A percentile compares a stretch with the other conserved stretches of the same genome.
Evolutionary conservation across 225 moss, liverwort and hornwort genomes (phyloP).

Genomic region (Ulota crispa): DNA sequence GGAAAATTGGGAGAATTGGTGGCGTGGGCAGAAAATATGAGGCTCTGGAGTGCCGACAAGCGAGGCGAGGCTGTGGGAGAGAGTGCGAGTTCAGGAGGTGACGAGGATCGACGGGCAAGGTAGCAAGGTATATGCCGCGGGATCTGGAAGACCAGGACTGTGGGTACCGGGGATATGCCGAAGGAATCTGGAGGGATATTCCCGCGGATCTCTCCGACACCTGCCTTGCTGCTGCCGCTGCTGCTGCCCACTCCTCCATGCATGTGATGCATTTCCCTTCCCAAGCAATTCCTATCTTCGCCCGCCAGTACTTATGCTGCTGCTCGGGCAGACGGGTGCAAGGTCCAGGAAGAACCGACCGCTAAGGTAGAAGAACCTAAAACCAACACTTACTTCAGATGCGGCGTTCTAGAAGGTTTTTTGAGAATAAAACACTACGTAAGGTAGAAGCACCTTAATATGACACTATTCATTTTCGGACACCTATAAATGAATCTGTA

Average conservation of each 20-base stretch:
- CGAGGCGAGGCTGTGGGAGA: not conserved
- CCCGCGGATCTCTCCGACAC: slow-evolving; percentile 1
- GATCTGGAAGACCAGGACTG: slow-evolving; percentile 3
- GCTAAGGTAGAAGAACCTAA: no score
- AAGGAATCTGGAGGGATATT: not conserved
- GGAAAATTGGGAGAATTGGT: not conserved
- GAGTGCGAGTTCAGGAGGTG: not conserved
- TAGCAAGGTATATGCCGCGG: slow-evolving; percentile 42
- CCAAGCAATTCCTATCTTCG: no score
- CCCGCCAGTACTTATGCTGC: no score
- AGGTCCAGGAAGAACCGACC: no score
- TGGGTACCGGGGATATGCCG: not conserved
- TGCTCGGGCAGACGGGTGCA: no score
- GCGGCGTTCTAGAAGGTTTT: no score
- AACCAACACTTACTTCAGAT: no score
- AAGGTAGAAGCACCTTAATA: no score
- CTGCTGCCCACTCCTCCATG: not conserved
- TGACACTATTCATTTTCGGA: no score
- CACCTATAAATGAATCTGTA: no score
- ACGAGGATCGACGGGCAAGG: slow-evolving; percentile 12
- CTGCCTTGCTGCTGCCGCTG: not conserved
- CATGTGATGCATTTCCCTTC: no score
- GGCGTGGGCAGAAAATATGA: not conserved
- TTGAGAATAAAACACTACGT: no score
- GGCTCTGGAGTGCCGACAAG: slow-evolving; percentile 31